Base-by-base conservation (phyloP, 805 yeast genomes). In the Nakazawaea molendinolei region DNA sequence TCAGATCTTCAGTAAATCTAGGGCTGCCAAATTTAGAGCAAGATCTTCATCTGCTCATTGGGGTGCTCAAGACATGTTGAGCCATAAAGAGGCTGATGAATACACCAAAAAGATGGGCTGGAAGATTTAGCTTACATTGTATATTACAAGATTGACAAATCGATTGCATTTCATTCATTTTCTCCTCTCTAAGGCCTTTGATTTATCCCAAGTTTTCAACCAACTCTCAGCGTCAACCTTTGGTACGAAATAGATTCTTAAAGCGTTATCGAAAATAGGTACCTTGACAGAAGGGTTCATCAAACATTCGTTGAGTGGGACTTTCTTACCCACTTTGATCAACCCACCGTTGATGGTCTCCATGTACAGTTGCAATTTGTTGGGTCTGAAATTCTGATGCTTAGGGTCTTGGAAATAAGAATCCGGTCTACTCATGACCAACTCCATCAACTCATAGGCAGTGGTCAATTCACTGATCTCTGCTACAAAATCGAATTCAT, bases 321-420 rank as follows among this genome's bases (percentile, higher is more conserved):
- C 71, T 45, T 83, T 86, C 54, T 80, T 84, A 19, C 95, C 95
- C 4, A 82, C 75, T 56, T 86, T 86, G 30, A 86, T 79, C 42
- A 90, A 66, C 0, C 97, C 97, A 34, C 96, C 96, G 2, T 76
- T 50, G 22, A 61, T 67, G 0, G 96, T 86, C 55, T 86, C 97
- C 77, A 85, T 77, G 56, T 69, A 90, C 5, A 81, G 80, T 34
- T 83, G 79, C 18, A 87, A 58, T 37, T 71, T 71, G 44, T 71
- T 74, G 4, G 71, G 56, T 0, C 66, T 60, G 53, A 86, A 86
- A 41, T 77, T 71, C 19, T 46, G 45, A 46, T 81, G 86, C 44
- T 69, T 73, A 5, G 79, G 78, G 28, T 69, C 74, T 29, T 67
- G 70, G 50, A 79, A 80, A 79, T 84, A 86, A 28, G 72, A 72